phyloP scores from a whole-genome alignment of 768 basidiomycete species.

The Phaffia australis region DNA sequence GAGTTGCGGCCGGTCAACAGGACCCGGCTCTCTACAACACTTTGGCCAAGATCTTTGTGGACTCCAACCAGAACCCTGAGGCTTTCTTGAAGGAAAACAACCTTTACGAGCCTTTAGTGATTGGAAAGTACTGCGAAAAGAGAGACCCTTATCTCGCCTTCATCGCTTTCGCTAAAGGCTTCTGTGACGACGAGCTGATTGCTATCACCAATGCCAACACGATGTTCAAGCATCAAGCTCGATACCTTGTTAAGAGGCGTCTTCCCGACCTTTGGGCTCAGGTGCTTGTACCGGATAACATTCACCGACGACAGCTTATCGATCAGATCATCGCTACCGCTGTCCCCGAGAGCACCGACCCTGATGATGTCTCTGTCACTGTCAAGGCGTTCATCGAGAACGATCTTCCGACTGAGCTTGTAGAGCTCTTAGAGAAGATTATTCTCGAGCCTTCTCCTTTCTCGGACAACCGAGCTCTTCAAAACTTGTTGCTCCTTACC shows the following conservation, averaged over 20 bases:
- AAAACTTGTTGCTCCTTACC: constrained; percentile 87
- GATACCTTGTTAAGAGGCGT: constrained; percentile 93
- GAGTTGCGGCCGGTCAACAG: constrained; percentile 85
- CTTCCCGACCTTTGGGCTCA: constrained; percentile 92
- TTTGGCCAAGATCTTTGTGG: constrained; percentile 95
- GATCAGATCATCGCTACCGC: constrained; percentile 93
- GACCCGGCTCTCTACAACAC: constrained; percentile 93
- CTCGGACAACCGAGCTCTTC: constrained; percentile 91
- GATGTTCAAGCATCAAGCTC: constrained; percentile 99
- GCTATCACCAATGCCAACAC: constrained; percentile 95
- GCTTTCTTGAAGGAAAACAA: constrained; percentile 98
- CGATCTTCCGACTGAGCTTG: constrained; percentile 90
- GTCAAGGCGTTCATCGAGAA: constrained; percentile 98
- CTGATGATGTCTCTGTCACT: constrained; percentile 94
- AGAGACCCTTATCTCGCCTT: constrained; percentile 97
- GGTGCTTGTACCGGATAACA: constrained; percentile 77
- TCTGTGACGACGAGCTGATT: constrained; percentile 96
- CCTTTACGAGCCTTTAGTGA: constrained; percentile 88
- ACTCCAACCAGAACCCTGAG: constrained; percentile 97
- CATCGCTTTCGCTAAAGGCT: constrained; percentile 97
- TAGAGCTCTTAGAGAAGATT: constrained; percentile 96
- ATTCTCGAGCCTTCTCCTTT: constrained; percentile 94
- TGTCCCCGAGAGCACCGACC: constrained; percentile 90
- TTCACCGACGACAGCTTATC: constrained; percentile 83
- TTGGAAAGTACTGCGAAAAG: constrained; percentile 98